A percentile compares a stretch with the other conserved stretches of the same genome.
Conservation (phyloP, 768 basidiomycete genomes). For the Pleurotus djamor region DNA sequence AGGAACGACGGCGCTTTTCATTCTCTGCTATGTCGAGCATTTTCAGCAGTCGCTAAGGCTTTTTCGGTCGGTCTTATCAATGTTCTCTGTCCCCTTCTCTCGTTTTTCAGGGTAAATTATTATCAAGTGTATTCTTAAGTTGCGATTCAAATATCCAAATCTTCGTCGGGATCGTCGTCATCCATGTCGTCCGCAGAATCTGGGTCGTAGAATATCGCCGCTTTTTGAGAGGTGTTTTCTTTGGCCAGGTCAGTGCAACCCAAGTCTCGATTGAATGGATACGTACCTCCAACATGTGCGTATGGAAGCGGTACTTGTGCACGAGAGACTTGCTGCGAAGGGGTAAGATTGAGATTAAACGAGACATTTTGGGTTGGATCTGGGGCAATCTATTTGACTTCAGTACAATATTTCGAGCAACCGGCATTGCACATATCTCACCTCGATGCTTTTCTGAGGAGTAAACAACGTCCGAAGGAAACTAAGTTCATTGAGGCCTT, state of each 20-base stretch:
- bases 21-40: constrained; percentile 24
- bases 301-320: constrained; percentile 89
- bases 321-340: constrained; percentile 75
- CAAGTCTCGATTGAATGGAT: background rate
- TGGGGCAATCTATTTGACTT: constrained; percentile 26
- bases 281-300: constrained; percentile 68
- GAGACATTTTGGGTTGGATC: constrained; percentile 72
- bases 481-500: constrained; percentile 48
- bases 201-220: constrained; percentile 82
- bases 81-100: too few relatives aligned
- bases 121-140: background rate
- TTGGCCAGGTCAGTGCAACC: constrained; percentile 21
- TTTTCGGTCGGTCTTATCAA: background rate
- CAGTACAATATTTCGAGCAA: too few relatives aligned
- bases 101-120: too few relatives aligned
- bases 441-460: constrained; percentile 28
- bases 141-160: constrained; percentile 68
- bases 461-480: constrained; percentile 45
- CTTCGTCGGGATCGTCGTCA: constrained; percentile 95
- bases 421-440: constrained; percentile 3
- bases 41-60: constrained; percentile 2
- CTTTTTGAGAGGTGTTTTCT: constrained; percentile 22
- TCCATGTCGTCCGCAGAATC: constrained; percentile 94
- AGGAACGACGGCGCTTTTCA: constrained; percentile 25
- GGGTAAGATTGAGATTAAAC: constrained; percentile 87